Conservation (phyloP, 2,329 filamentous ascomycete genomes). For the Clarireedia hainanense region DNA sequence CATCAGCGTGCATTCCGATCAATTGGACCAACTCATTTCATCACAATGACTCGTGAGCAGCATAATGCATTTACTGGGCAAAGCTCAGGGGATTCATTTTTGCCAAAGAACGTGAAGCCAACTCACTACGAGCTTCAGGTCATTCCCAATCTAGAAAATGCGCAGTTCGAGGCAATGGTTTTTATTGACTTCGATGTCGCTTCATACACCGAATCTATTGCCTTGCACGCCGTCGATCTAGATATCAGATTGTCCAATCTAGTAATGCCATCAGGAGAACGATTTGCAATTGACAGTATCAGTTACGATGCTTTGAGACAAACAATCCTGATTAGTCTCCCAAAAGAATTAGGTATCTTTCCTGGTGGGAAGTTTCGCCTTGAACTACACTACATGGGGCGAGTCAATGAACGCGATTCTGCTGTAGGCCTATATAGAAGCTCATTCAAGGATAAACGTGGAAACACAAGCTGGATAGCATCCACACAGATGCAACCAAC, state of each 20-base stretch:
- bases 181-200: slow-evolving; percentile 56
- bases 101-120: slow-evolving; percentile 58
- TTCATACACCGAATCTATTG: slow-evolving; percentile 56
- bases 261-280: not conserved
- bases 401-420: slow-evolving; percentile 37
- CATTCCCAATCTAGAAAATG: slow-evolving; percentile 59
- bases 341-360: slow-evolving; percentile 40
- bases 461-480: slow-evolving; percentile 54
- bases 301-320: slow-evolving; percentile 5
- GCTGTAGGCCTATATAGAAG: slow-evolving; percentile 53
- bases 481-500: slow-evolving; percentile 68
- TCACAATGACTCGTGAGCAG: not conserved
- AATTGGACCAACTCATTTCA: not conserved
- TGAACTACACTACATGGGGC: slow-evolving; percentile 54
- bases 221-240: slow-evolving; percentile 57
- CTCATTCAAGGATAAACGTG: slow-evolving; percentile 49
- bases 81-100: slow-evolving; percentile 28
- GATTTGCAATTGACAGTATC: not conserved
- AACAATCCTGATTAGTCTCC: slow-evolving; percentile 52
- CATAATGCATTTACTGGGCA: not conserved
- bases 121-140: slow-evolving; percentile 59
- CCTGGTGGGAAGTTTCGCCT: slow-evolving; percentile 53
- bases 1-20: not conserved
- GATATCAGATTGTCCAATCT: slow-evolving; percentile 38
- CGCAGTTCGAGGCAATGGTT: slow-evolving; percentile 58